Evolutionary conservation across 257 asterid genomes (phyloP).

Genomic region (Nicotiana tomentosiformis): DNA sequence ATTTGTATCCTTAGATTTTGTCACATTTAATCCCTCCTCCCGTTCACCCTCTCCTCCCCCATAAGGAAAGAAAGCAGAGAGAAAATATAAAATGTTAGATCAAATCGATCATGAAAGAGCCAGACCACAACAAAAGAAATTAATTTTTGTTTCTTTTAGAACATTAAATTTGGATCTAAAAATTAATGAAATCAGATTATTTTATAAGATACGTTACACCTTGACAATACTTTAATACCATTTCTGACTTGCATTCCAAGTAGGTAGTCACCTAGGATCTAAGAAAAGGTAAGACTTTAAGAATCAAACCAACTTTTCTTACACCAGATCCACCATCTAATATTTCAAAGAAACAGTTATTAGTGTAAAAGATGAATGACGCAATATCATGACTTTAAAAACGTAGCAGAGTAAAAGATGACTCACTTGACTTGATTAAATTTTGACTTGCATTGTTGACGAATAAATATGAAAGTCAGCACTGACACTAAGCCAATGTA

Average conservation of each 20-base stretch:
- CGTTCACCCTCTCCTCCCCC: neutral
- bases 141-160: neutral
- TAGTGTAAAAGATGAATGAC: neutral
- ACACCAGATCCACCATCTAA: neutral
- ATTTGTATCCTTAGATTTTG: neutral
- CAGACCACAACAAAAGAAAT: neutral
- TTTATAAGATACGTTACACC: neutral
- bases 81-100: neutral
- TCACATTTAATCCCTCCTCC: neutral
- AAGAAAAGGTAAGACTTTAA: neutral
- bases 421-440: neutral
- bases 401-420: neutral
- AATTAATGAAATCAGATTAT: neutral
- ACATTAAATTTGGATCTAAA: neutral
- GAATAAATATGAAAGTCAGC: neutral
- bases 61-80: neutral
- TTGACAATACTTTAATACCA: neutral
- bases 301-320: neutral
- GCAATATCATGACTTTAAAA: neutral
- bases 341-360: neutral
- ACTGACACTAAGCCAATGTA: neutral
- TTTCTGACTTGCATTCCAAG: neutral
- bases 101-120: neutral
- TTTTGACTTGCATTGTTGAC: neutral
- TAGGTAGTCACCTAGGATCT: neutral